A percentile compares a stretch with the other conserved stretches of the same genome.
These are phyloP conservation scores for apple (Malus domestica) DNA, from an alignment of 306 rosid species.

Conservation along the genomic window ASM211411v1 NC_041803.1:22606501-22607000, in stretches of 20 bases:
- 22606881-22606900: neutral
- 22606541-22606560: no score
- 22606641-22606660: no score
- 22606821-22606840: neutral
- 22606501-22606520: no score
- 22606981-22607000: neutral
- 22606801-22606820: neutral
- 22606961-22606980: constrained; percentile 1
- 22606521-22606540: no score
- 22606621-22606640: no score
- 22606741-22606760: neutral
- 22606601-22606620: no score
- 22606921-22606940: neutral
- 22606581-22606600: no score
- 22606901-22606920: no score
- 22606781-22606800: neutral
- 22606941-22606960: neutral
- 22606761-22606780: neutral
- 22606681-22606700: constrained; percentile 9
- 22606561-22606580: no score
- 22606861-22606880: neutral
- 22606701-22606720: constrained; percentile 5
- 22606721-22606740: neutral
- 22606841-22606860: no score
- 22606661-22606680: no score